A percentile compares a stretch with the other conserved stretches of the same genome.
phyloP scores from a whole-genome alignment of 192 early-diverging fungal species.

The Dissophora ornata region DNA sequence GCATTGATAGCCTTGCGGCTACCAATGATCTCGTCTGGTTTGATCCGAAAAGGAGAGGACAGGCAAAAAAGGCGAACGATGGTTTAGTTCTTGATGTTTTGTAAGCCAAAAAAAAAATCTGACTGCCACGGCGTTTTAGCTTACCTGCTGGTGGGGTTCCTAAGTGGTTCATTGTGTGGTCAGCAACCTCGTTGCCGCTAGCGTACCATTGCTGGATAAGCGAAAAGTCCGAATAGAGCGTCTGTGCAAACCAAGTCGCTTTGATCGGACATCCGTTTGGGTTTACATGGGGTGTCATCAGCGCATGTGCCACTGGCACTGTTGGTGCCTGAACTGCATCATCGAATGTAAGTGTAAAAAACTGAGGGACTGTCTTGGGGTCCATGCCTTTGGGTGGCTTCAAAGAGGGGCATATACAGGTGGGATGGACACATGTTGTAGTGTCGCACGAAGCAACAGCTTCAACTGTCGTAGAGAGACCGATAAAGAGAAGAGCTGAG shows the following conservation, averaged over 20 bases:
- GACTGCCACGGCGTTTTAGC: too few species aligned
- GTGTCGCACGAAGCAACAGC: slow-evolving; percentile 59
- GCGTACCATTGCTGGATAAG: slow-evolving; percentile 72
- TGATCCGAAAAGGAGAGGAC: too few species aligned
- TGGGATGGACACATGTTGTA: slow-evolving; percentile 59
- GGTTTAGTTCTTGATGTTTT: too few species aligned
- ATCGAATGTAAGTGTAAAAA: slow-evolving; percentile 72
- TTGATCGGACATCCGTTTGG: slow-evolving; percentile 68
- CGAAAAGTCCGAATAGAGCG: slow-evolving; percentile 70
- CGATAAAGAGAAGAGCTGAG: slow-evolving; percentile 15
- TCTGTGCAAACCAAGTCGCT: slow-evolving; percentile 71
- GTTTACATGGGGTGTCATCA: slow-evolving; percentile 43
- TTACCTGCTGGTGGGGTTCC: slow-evolving; percentile 51
- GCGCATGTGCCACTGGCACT: slow-evolving; percentile 16
- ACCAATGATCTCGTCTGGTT: slow-evolving; percentile 55
- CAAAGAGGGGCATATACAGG: slow-evolving; percentile 61
- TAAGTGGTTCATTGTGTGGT: slow-evolving; percentile 68
- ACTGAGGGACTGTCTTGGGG: slow-evolving; percentile 65
- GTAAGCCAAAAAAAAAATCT: too few species aligned
- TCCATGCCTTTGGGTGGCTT: slow-evolving; percentile 60
- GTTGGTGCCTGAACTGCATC: slow-evolving; percentile 65
- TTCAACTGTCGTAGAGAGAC: slow-evolving; percentile 10
- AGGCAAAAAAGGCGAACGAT: neutral
- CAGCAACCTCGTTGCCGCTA: slow-evolving; percentile 72
- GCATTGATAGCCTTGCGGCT: slow-evolving; percentile 56